Evolutionary conservation across 768 basidiomycete species (phyloP), one percentile per base, ranked within the genome.

Genomic region (Candolleomyces aberdarensis): DNA sequence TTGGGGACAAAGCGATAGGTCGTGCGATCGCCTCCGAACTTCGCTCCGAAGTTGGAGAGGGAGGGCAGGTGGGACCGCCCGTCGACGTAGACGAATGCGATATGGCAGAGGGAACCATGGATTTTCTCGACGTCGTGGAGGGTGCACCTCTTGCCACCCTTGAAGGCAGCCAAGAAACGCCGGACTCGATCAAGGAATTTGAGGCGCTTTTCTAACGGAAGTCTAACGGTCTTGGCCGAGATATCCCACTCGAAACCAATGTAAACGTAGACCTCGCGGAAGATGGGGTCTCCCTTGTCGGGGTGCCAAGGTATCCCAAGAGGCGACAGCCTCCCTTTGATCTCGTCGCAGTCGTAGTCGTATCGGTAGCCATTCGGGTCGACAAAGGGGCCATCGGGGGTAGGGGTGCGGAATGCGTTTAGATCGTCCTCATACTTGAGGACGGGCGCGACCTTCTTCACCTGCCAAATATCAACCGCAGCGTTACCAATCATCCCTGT

Each of bases 221-320:
- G 67, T 4, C 64, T 63, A 3, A 79, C 74, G 0, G 40, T 58
- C 11, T 64, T 64, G 0, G 36, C 3, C 1, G 41, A 47, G 10
- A 78, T 56, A 58, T 75, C 64, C 77, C 76, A 78, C 0, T 62
- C 55, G 58, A 78, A 72, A 3, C 76, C 74, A 13, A 76, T 70
- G 59, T 73, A 78, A 0, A 52, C 65, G 6, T 66, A 67, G 1
- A 32, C 31, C 17, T 41, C 55, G 0, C 20, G 39, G 49, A 76
- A 77, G n/a, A 44, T 8, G 10, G 63, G 51, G 5, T 66, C 51
- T 5, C 71, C 69, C 41, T 73, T 75, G 3, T 65, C 64, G 2
- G 63, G 62, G 51, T 75, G 72, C 71, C 71, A 73, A 1, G 73
- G 74, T 1, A 74, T 56, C 3, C 62, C 40, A 1, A 75, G 64